Conservation (phyloP, 2,329 filamentous ascomycete genomes). For the Fusarium bactridioides region DNA sequence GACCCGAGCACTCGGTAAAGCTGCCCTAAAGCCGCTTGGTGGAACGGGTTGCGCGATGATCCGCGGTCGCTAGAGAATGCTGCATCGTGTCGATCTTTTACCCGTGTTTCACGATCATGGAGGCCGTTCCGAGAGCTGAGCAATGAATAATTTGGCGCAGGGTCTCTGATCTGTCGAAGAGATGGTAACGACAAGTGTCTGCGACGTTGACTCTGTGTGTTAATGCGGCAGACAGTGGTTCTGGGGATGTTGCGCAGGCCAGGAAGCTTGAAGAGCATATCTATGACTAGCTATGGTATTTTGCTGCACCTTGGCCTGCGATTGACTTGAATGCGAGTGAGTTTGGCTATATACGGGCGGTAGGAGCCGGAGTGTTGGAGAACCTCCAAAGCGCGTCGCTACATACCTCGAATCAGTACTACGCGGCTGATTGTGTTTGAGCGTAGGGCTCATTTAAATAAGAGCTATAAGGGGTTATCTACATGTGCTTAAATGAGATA, state of each 20-base stretch:
- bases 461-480: too few relatives aligned
- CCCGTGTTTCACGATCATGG: background rate
- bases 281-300: rapidly evolving
- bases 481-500: too few relatives aligned
- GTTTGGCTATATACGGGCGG: rapidly evolving
- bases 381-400: background rate
- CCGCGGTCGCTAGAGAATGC: background rate
- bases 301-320: rapidly evolving
- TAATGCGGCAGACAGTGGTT: background rate
- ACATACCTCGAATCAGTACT: background rate
- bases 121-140: background rate
- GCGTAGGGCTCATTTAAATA: background rate
- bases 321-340: rapidly evolving
- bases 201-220: too few relatives aligned
- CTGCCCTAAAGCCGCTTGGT: background rate
- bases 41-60: background rate
- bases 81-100: background rate
- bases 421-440: background rate
- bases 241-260: rapidly evolving
- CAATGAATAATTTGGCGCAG: rapidly evolving
- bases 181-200: background rate
- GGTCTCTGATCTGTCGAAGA: rapidly evolving
- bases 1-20: background rate
- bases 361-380: background rate
- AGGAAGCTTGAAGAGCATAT: background rate